Conservation (phyloP, 768 basidiomycete genomes). For the Pleurotus cornucopiae region DNA sequence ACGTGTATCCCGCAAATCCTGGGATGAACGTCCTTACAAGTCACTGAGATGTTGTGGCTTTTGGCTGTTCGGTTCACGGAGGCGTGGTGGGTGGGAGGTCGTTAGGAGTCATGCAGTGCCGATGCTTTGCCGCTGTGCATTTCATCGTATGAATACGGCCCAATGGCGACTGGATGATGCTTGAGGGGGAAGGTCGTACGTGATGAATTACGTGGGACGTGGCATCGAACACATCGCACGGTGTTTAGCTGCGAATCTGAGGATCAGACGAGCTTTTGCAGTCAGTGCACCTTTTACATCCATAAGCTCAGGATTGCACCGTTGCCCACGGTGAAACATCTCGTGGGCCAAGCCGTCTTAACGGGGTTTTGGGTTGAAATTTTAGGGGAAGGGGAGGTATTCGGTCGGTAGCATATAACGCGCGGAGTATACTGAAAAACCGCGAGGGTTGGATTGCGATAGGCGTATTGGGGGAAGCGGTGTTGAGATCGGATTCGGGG, state of each 20-base stretch:
- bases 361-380: no score
- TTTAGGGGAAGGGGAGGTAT: no score
- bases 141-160: no score
- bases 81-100: no score
- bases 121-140: no score
- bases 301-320: constrained; percentile 4
- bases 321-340: background rate
- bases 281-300: background rate
- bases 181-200: background rate
- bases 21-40: background rate
- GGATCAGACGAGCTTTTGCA: background rate
- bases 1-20: constrained; percentile 8
- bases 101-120: no score
- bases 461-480: background rate
- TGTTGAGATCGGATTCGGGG: background rate
- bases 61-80: no score
- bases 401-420: no score
- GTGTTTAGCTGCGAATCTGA: background rate
- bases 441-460: background rate
- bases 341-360: no score
- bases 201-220: background rate
- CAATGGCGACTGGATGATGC: background rate
- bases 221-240: background rate
- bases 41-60: no score
- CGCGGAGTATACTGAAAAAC: background rate